Evolutionary conservation across 208 protist genomes (phyloP).

Genomic region (Crithidia bombi): DNA sequence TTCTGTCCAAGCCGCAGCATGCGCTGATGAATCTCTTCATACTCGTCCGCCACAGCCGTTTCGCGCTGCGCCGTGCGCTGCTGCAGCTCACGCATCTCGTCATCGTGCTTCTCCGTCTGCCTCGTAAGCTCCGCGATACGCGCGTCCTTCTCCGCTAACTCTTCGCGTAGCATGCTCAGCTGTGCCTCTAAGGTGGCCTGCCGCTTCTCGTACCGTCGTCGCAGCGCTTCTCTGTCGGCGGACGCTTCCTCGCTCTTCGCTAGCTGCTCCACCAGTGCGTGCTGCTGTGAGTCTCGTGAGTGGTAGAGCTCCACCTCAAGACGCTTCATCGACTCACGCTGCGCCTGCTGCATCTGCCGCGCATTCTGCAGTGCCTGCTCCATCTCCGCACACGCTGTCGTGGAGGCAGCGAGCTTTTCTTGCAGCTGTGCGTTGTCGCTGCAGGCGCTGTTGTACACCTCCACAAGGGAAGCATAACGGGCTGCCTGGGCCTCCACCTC

Average conservation of each 20-base stretch:
- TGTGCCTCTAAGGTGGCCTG: slow-evolving; percentile 33
- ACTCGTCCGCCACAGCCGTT: slow-evolving; percentile 31
- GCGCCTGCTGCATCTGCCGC: slow-evolving; percentile 42
- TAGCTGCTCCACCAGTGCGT: slow-evolving; percentile 9
- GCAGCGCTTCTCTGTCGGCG: slow-evolving; percentile 17
- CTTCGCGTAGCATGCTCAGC: slow-evolving; percentile 24
- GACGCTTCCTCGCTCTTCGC: not conserved
- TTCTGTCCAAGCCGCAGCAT: slow-evolving; percentile 34
- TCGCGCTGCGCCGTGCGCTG: slow-evolving; percentile 27
- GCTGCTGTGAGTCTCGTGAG: slow-evolving; percentile 46
- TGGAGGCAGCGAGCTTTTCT: slow-evolving; percentile 28
- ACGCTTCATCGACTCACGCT: slow-evolving; percentile 37
- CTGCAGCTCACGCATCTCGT: slow-evolving; percentile 32
- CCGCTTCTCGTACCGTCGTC: slow-evolving; percentile 27
- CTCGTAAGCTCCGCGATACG: slow-evolving; percentile 26
- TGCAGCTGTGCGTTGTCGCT: slow-evolving; percentile 36
- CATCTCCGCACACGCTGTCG: slow-evolving; percentile 25
- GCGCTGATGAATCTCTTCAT: slow-evolving; percentile 33
- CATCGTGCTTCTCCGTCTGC: slow-evolving; percentile 14
- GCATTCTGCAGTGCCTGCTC: slow-evolving; percentile 37
- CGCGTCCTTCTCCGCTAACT: slow-evolving; percentile 27
- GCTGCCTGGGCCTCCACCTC: slow-evolving; percentile 69
- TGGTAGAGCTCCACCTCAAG: slow-evolving; percentile 63
- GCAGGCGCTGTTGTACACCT: slow-evolving; percentile 27
- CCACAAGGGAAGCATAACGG: slow-evolving; percentile 44